Evolutionary conservation across 495 filamentous ascomycete species (phyloP).

Genomic region (Penicillium desertorum): DNA sequence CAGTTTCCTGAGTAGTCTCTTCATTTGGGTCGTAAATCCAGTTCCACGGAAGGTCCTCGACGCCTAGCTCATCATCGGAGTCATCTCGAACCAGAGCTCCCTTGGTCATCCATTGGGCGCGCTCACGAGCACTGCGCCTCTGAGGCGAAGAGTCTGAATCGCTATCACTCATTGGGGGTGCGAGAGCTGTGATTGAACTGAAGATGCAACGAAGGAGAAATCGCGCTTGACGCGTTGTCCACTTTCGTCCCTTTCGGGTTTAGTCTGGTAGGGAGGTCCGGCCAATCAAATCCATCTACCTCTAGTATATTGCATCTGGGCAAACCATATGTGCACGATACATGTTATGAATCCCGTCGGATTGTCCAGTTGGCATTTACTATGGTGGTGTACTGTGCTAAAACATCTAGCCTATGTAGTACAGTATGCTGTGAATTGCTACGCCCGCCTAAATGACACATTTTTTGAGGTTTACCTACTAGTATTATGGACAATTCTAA

Average conservation of each 20-base stretch:
- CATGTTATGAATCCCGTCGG: not conserved
- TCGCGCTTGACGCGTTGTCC: slow-evolving; percentile 39
- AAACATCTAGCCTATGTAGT: not conserved
- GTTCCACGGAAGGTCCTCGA: slow-evolving; percentile 85
- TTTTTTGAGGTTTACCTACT: not conserved
- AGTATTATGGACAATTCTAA: not conserved
- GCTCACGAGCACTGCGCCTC: slow-evolving; percentile 34
- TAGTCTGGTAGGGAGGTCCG: slow-evolving; percentile 19
- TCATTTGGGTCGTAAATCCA: slow-evolving; percentile 71
- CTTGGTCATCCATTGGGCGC: slow-evolving; percentile 62
- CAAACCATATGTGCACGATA: not conserved
- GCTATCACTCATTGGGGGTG: slow-evolving; percentile 12
- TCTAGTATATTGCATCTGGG: not conserved
- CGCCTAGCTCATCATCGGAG: slow-evolving; percentile 87
- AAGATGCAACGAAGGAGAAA: slow-evolving; percentile 16
- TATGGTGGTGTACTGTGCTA: not conserved
- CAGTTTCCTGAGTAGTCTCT: slow-evolving; percentile 24
- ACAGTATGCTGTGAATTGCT: not conserved
- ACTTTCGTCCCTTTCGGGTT: slow-evolving; percentile 38
- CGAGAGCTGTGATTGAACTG: slow-evolving; percentile 7
- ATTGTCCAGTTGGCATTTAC: not conserved
- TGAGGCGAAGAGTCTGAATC: slow-evolving; percentile 20
- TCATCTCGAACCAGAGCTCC: slow-evolving; percentile 74
- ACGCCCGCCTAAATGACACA: not conserved
- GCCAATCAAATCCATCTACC: slow-evolving; percentile 16